A percentile compares a stretch with the other conserved stretches of the same genome.
These are phyloP conservation scores for Agaricus subrufescens DNA, from an alignment of 768 basidiomycete species.

Conservation along the genomic window DNA sequence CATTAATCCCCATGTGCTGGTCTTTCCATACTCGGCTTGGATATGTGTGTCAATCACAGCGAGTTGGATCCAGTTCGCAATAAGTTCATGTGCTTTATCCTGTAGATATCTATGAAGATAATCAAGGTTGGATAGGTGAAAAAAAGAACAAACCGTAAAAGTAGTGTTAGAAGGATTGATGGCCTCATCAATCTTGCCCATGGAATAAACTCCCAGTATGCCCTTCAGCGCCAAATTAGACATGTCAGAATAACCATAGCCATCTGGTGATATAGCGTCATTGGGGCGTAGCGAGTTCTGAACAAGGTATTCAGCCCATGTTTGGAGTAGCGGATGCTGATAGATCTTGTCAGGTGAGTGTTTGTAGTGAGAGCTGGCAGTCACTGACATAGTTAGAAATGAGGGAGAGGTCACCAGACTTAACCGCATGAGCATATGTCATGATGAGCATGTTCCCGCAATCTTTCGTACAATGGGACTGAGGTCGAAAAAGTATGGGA, in stretches of 20 bases:
- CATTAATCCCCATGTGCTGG: conserved; percentile 32
- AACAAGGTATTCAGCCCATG: conserved; percentile 50
- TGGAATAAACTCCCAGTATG: conserved; percentile 49
- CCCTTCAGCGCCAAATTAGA: conserved; percentile 61
- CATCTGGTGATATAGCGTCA: conserved; percentile 8
- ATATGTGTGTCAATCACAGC: conserved; percentile 13
- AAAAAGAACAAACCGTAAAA: conserved; percentile 18
- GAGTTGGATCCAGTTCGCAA: conserved; percentile 12
- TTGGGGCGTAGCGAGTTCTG: conserved; percentile 28
- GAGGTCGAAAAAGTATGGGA: neutral
- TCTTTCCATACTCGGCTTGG: conserved; percentile 17
- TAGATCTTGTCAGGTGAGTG: neutral
- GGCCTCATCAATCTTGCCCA: conserved; percentile 42
- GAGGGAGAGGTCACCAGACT: conserved; percentile 28
- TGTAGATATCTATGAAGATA: conserved; percentile 10
- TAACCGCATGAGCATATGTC: conserved; percentile 34
- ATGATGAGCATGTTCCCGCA: conserved; percentile 59
- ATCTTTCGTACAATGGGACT: conserved; percentile 24
- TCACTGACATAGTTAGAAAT: conserved; percentile 28
- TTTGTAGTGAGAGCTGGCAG: conserved; percentile 9
- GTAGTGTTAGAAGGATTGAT: conserved; percentile 21
- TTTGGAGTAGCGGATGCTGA: conserved; percentile 39
- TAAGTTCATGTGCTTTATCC: neutral
- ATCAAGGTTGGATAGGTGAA: neutral
- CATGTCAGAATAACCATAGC: conserved; percentile 29